A percentile compares a stretch with the other conserved stretches of the same genome.
These are phyloP conservation scores for Neonectria ditissima DNA, from an alignment of 2,329 filamentous ascomycete genomes.

Conservation along the genomic window DNA sequence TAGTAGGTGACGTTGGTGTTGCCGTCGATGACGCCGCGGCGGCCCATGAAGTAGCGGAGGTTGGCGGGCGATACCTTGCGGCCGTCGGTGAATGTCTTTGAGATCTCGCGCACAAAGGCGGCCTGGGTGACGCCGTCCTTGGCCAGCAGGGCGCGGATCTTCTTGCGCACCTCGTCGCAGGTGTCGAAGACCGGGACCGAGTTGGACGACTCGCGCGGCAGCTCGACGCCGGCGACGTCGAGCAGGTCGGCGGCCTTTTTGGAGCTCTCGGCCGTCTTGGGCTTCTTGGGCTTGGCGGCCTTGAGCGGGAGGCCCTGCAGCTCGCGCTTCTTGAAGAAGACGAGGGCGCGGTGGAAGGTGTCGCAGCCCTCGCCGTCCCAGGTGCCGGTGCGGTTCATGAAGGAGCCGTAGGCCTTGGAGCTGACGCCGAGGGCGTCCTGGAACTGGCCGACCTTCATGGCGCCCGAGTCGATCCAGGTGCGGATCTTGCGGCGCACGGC, in stretches of 20 bases:
- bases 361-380: conserved; percentile 50
- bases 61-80: conserved; percentile 57
- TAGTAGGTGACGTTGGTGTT: conserved; percentile 64
- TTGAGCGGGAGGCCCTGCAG: conserved; percentile 57
- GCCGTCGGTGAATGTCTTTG: conserved; percentile 53
- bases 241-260: conserved; percentile 47
- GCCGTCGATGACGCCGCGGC: conserved; percentile 61
- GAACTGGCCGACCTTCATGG: conserved; percentile 57
- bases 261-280: conserved; percentile 37
- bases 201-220: conserved; percentile 61
- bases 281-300: conserved; percentile 49
- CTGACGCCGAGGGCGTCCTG: conserved; percentile 56
- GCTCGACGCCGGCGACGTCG: conserved; percentile 56
- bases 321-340: conserved; percentile 65
- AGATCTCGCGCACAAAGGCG: conserved; percentile 62
- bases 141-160: conserved; percentile 63
- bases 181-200: conserved; percentile 65
- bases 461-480: conserved; percentile 41
- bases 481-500: conserved; percentile 41
- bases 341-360: conserved; percentile 51
- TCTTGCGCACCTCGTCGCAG: conserved; percentile 68
- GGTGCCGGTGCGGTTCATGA: conserved; percentile 61
- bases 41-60: conserved; percentile 62
- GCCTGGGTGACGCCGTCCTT: conserved; percentile 62
- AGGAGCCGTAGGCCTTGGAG: conserved; percentile 53